Conservation (phyloP, 1,139 yeast genomes). For the Sugiyamaella grinbergsii region DNA sequence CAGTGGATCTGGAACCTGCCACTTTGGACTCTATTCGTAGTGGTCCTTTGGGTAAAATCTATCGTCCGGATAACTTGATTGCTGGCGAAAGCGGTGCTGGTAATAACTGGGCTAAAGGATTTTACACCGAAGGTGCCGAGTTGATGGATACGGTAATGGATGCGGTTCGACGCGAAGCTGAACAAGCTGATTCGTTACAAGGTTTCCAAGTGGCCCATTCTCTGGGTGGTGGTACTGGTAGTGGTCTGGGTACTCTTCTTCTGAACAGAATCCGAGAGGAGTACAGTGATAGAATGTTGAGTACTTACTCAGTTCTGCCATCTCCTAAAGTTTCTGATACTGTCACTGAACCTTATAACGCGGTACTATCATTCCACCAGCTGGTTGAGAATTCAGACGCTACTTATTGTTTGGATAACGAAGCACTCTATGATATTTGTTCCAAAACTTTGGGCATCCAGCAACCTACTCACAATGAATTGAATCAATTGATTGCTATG, state of each 20-base stretch:
- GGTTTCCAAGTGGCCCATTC: conserved; percentile 54
- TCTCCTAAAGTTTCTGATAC: conserved; percentile 51
- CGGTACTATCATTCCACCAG: conserved; percentile 48
- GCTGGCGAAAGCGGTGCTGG: conserved; percentile 51
- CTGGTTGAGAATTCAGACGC: conserved; percentile 50
- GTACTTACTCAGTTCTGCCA: conserved; percentile 51
- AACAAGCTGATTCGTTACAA: conserved; percentile 48
- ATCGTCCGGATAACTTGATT: conserved; percentile 51
- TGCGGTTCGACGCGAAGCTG: conserved; percentile 51
- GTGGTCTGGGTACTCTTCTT: conserved; percentile 50
- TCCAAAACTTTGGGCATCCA: conserved; percentile 45
- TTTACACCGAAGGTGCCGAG: conserved; percentile 52
- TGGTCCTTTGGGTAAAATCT: conserved; percentile 47
- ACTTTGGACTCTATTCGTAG: conserved; percentile 49
- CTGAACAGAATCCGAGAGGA: conserved; percentile 48
- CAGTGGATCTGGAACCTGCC: conserved; percentile 51
- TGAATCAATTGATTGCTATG: conserved; percentile 47
- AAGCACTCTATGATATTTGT: conserved; percentile 50
- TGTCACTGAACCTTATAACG: conserved; percentile 50
- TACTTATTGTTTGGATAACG: conserved; percentile 51
- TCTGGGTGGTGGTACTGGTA: conserved; percentile 52
- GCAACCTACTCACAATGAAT: conserved; percentile 47
- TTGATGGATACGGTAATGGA: conserved; percentile 50
- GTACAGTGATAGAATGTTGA: conserved; percentile 50
- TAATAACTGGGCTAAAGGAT: conserved; percentile 54